These are phyloP conservation scores for Phytophthora podocarpi DNA, from an alignment of 352 stramenopile species.

Conservation along the genomic window DNA sequence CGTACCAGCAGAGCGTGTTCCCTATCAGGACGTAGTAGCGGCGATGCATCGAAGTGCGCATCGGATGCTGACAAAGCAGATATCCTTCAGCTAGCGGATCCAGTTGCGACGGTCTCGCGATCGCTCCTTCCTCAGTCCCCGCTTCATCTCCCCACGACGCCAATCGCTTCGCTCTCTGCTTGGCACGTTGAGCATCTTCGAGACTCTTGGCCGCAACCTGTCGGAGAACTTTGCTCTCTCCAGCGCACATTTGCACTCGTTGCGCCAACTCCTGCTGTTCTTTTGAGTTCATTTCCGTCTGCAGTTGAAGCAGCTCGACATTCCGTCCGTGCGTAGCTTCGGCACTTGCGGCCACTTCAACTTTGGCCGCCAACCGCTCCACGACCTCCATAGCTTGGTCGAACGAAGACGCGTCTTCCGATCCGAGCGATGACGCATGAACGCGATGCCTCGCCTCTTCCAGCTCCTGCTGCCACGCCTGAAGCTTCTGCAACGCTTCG, in stretches of 20 bases:
- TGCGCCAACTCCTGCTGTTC: constrained; percentile 38
- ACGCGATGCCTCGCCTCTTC: constrained; percentile 40
- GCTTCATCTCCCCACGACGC: constrained; percentile 57
- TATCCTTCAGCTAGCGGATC: constrained; percentile 76
- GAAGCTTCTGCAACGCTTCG: constrained; percentile 31
- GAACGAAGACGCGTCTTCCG: constrained; percentile 14
- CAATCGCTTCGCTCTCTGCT: constrained; percentile 54
- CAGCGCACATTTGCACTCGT: constrained; percentile 31
- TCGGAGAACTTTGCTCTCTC: constrained; percentile 49
- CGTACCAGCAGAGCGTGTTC: constrained; percentile 85
- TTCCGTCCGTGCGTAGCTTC: constrained; percentile 52
- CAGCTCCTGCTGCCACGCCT: constrained; percentile 36
- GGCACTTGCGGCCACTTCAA: constrained; percentile 52
- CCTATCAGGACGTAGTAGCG: constrained; percentile 82
- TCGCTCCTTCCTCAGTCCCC: constrained; percentile 1
- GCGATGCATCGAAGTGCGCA: constrained; percentile 67
- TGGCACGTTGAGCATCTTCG: constrained; percentile 61
- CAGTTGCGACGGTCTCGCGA: constrained; percentile 51
- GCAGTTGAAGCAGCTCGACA: constrained; percentile 31
- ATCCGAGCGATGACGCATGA: constrained; percentile 33
- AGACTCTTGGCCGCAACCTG: constrained; percentile 51
- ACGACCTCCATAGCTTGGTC: constrained; percentile 35
- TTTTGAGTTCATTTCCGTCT: constrained; percentile 19
- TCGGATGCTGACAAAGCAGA: constrained; percentile 68
- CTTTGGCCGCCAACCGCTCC: constrained; percentile 55